These are phyloP conservation scores for Sugiyamaella grinbergsii DNA, from an alignment of 1,139 yeast species.

Conservation along the genomic window DNA sequence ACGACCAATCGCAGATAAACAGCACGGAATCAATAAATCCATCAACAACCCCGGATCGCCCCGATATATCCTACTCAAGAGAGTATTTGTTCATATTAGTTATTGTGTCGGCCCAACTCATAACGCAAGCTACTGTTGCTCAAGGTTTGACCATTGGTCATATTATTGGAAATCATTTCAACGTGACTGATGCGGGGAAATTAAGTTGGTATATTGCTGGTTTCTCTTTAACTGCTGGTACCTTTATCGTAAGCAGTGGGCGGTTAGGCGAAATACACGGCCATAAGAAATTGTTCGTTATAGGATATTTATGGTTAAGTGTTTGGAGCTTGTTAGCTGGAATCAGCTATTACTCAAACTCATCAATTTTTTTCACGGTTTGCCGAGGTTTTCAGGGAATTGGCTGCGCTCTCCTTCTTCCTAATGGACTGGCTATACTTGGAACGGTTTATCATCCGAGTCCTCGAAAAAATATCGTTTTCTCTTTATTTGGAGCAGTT, in stretches of 20 bases:
- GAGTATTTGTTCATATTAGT: conserved; percentile 39
- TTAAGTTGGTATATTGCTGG: conserved; percentile 63
- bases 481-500: conserved; percentile 57
- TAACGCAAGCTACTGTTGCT: conserved; percentile 54
- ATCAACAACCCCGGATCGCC: neutral
- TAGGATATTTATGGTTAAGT: conserved; percentile 53
- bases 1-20: neutral
- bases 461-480: conserved; percentile 45
- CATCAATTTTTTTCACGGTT: conserved; percentile 50
- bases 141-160: conserved; percentile 50
- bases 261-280: conserved; percentile 67
- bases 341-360: conserved; percentile 48
- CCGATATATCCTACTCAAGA: conserved; percentile 14
- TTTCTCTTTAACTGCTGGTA: conserved; percentile 60
- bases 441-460: conserved; percentile 56
- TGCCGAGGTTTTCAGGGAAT: conserved; percentile 63
- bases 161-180: conserved; percentile 47
- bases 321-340: conserved; percentile 58
- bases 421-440: conserved; percentile 58
- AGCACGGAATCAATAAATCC: neutral
- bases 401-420: conserved; percentile 59
- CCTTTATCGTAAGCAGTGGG: conserved; percentile 63
- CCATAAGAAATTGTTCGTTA: conserved; percentile 51
- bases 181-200: conserved; percentile 46
- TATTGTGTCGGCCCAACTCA: conserved; percentile 49